Evolutionary conservation across 1,284 basidiomycete species (phyloP).

Genomic region (Malassezia arunalokei): DNA sequence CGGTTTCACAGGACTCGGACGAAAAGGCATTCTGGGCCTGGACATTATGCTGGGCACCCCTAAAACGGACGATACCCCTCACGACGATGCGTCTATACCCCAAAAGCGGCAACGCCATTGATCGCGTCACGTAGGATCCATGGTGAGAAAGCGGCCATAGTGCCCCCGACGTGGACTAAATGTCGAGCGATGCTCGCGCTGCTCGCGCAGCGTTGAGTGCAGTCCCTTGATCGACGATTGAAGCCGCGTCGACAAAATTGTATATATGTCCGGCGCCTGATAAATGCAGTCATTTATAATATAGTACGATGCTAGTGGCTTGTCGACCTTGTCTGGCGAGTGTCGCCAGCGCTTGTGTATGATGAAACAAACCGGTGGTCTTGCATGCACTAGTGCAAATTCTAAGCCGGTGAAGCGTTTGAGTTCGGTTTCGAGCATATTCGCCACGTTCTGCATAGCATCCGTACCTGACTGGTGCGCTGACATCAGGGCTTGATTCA

Average conservation of each 20-base stretch:
- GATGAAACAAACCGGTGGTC: conserved; percentile 24
- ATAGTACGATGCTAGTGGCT: conserved; percentile 31
- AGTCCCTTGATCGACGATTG: conserved; percentile 32
- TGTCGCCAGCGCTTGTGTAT: conserved; percentile 31
- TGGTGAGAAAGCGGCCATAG: conserved; percentile 26
- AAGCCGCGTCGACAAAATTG: conserved; percentile 25
- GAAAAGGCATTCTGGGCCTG: conserved; percentile 23
- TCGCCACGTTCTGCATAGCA: neutral
- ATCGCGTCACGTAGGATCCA: neutral
- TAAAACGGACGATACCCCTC: neutral
- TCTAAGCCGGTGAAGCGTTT: conserved; percentile 34
- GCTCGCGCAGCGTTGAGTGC: conserved; percentile 16
- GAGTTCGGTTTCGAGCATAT: conserved; percentile 24
- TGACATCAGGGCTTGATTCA: conserved; percentile 1
- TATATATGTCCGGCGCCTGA: conserved; percentile 38
- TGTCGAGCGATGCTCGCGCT: conserved; percentile 19
- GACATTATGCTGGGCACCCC: conserved; percentile 28
- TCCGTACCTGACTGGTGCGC: conserved; percentile 1
- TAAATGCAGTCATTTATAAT: conserved; percentile 35
- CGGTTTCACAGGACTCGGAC: conserved; percentile 25
- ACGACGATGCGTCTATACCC: neutral
- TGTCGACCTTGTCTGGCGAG: conserved; percentile 6
- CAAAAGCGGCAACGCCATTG: neutral
- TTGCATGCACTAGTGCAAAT: conserved; percentile 31
- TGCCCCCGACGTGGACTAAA: conserved; percentile 35